These are phyloP conservation scores for Saccharum hybrid DNA, from an alignment of 202 grass and related monocot species.

Conservation along the genomic window DNA sequence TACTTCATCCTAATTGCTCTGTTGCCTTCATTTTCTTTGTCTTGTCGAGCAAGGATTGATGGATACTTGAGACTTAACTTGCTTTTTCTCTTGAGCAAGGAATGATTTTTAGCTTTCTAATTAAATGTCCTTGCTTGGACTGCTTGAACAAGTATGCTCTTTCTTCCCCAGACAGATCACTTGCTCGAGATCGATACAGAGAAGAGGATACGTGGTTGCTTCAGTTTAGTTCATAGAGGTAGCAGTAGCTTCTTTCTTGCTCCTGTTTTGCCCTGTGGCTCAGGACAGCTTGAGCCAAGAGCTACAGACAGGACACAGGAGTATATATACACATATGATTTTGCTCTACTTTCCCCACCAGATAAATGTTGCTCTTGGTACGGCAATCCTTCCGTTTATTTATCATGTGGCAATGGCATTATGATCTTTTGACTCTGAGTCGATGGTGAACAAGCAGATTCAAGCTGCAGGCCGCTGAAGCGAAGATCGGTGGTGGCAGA, in stretches of 20 bases:
- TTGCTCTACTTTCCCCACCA: background rate
- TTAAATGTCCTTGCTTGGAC: conserved; percentile 34
- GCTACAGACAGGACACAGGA: background rate
- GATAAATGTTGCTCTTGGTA: conserved; percentile 15
- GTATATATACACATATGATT: background rate
- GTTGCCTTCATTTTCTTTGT: background rate
- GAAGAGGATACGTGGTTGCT: background rate
- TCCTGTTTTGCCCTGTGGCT: background rate
- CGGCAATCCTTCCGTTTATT: background rate
- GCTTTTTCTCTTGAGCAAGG: conserved; percentile 1
- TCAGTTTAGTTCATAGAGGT: conserved; percentile 1
- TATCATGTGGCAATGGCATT: background rate
- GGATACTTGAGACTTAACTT: background rate
- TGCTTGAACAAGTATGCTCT: conserved; percentile 23
- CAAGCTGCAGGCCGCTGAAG: background rate
- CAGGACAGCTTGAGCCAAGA: conserved; percentile 29
- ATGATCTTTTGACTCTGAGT: background rate
- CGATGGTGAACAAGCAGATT: background rate
- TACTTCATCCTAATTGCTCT: background rate
- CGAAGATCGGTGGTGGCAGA: background rate
- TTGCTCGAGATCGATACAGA: background rate
- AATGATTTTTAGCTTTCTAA: background rate
- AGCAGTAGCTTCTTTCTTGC: conserved; percentile 33
- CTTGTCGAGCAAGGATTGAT: background rate
- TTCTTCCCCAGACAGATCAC: conserved; percentile 24